These are phyloP conservation scores for Aphelidium insulamus DNA, from an alignment of 371 early-diverging fungal species.

Conservation along the genomic window DNA sequence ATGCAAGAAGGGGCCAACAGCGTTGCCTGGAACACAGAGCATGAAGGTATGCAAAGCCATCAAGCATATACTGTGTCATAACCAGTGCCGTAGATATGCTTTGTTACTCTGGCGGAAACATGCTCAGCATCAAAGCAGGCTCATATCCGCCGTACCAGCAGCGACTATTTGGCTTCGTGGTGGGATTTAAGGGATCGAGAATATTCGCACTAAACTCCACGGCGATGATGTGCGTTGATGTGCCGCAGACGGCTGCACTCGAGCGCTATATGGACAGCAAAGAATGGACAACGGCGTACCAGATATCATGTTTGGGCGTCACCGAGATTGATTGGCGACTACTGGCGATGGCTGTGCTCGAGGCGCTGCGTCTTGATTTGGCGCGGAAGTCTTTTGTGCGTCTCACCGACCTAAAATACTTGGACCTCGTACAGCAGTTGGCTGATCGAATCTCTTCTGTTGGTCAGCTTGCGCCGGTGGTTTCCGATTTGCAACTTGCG, in stretches of 20 bases:
- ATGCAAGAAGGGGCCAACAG: conserved; percentile 22
- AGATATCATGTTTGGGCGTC: conserved; percentile 18
- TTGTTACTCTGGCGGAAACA: conserved; percentile 19
- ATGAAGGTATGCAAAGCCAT: too few relatives aligned
- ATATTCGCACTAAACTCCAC: conserved; percentile 18
- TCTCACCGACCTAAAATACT: conserved; percentile 11
- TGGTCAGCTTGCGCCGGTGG: too few relatives aligned
- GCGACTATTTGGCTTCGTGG: conserved; percentile 23
- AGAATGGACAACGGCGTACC: conserved; percentile 14
- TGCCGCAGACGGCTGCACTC: conserved; percentile 18
- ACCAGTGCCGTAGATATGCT: too few relatives aligned
- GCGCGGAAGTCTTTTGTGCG: conserved; percentile 16
- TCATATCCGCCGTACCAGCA: conserved; percentile 17
- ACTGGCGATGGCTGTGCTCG: conserved; percentile 16
- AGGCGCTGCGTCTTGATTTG: conserved; percentile 13
- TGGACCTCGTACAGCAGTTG: conserved; percentile 11
- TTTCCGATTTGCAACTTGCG: conserved; percentile 12
- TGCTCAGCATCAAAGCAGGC: conserved; percentile 18
- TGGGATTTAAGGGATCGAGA: conserved; percentile 23
- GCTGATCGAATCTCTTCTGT: too few relatives aligned
- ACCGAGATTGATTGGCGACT: conserved; percentile 22
- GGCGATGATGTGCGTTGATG: conserved; percentile 18
- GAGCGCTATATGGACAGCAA: conserved; percentile 18
- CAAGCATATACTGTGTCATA: too few relatives aligned
- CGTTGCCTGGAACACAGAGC: conserved; percentile 24